Base-by-base conservation (phyloP, 2,329 filamentous ascomycete genomes). In the Verticillium dahliae region DNA sequence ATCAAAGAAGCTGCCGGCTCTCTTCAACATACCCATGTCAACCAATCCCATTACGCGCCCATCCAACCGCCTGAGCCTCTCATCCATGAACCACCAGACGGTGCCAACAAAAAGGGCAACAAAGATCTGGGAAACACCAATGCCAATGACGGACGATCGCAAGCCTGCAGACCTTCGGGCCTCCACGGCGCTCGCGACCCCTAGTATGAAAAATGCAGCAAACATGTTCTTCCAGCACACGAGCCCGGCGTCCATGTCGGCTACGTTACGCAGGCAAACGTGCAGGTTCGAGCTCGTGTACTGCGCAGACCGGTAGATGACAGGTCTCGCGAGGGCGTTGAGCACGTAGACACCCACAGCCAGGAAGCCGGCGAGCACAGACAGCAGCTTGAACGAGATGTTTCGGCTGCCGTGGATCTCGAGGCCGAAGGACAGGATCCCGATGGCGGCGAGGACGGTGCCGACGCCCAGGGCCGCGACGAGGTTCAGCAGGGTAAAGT, bases 261-360 rank as follows among this genome's bases (percentile, higher is more conserved):
- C 74, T 15, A 76, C 77, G 66, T 75, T 80, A 35, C 80, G 76
- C 59, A 81, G 73, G 31, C 76, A 75, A 13, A 77, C 71, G n/a
- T 72, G 72, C 31, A 82, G 72, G 67, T 76, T 82, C 6, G 78
- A 74, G 3, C 75, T 78, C 0, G 80, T 83, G 64, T 80, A 83
- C 56, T 77, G 76, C 7, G 80, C 78, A 37, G 80, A 82, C n/a
- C 76, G 73, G 33, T 74, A 72, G 55, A 84, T 73, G 33, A 80
- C 68, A 1, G 80, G 79, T 3, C 72, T 69, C 2, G 74, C 72
- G 0, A 77, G 74, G 2, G 74, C 72, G 60, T 80, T 76, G 6
- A 83, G 70, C 2, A 73, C 66, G 33, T 74, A 69, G 0, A 71
- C 70, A 22, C 79, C 81, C 0, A 75, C 75, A 0, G 80, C 80